Percentiles rank a stretch among this genome's conserved stretches.
These are phyloP conservation scores for Fomes fomentarius DNA, from an alignment of 1,284 basidiomycete genomes.

Conservation along the genomic window DNA sequence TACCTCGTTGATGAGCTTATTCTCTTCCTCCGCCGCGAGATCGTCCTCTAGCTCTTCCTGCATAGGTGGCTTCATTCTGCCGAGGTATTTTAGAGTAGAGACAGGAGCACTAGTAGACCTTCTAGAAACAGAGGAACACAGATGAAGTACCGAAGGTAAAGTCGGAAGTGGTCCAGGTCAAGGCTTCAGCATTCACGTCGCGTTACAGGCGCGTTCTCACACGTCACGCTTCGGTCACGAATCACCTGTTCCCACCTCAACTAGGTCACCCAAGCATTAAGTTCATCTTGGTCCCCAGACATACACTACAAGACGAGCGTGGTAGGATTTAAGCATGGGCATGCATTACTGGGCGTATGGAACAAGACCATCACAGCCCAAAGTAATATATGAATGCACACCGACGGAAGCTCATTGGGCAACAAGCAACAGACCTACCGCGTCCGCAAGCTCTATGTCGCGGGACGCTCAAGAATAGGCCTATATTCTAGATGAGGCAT, in stretches of 20 bases:
- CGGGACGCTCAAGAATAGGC: constrained; percentile 7
- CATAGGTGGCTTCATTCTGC: constrained; percentile 59
- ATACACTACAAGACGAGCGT: background rate
- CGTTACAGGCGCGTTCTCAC: constrained; percentile 24
- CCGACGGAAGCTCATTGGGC: background rate
- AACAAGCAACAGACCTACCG: no score
- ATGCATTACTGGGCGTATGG: constrained; percentile 8
- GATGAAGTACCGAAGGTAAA: background rate
- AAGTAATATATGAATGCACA: constrained; percentile 6
- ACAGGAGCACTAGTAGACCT: no score
- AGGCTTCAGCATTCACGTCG: constrained; percentile 21
- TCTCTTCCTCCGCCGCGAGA: constrained; percentile 82
- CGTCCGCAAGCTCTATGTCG: constrained; percentile 1
- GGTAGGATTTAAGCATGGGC: no score
- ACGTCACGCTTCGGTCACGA: constrained; percentile 5
- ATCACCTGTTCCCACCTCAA: no score
- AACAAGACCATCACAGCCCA: constrained; percentile 1
- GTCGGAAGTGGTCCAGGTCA: background rate
- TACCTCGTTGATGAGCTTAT: constrained; percentile 92
- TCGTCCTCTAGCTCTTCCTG: constrained; percentile 81
- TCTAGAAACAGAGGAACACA: background rate
- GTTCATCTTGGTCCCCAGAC: background rate
- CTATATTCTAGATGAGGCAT: constrained; percentile 22
- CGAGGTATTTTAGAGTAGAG: background rate
- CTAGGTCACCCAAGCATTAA: no score